Percentiles rank a stretch among this genome's conserved stretches.
Conservation (phyloP, 2,329 filamentous ascomycete species). For the Sporothrix euskadiensis region DNA sequence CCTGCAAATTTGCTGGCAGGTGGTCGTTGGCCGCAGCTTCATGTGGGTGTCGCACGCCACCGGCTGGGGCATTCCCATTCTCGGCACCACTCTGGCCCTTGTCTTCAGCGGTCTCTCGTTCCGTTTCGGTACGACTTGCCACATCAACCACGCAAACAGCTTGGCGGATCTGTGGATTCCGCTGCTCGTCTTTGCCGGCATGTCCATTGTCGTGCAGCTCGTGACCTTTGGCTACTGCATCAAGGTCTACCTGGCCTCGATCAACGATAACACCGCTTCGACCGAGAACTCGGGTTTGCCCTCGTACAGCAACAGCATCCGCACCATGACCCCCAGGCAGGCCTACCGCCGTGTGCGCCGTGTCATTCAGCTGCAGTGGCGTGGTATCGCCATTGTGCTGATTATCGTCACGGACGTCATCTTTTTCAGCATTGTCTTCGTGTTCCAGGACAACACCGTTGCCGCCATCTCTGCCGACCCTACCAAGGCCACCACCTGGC, state of each 20-base stretch:
- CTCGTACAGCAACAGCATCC: constrained; percentile 72
- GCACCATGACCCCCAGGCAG: constrained; percentile 77
- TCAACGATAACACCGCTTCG: constrained; percentile 69
- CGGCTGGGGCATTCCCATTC: constrained; percentile 80
- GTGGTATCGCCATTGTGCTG: constrained; percentile 84
- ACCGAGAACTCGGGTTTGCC: constrained; percentile 73
- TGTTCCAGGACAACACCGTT: constrained; percentile 77
- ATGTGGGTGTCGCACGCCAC: constrained; percentile 79
- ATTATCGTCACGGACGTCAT: constrained; percentile 90
- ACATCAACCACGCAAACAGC: constrained; percentile 88
- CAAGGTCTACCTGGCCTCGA: constrained; percentile 85
- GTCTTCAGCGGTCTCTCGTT: constrained; percentile 90
- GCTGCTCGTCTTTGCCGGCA: constrained; percentile 72
- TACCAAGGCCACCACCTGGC: constrained; percentile 62
- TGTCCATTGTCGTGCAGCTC: constrained; percentile 78
- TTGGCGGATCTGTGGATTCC: constrained; percentile 89
- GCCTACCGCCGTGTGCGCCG: constrained; percentile 84
- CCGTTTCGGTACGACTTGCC: constrained; percentile 86
- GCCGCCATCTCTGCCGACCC: constrained; percentile 57
- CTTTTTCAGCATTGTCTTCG: constrained; percentile 90
- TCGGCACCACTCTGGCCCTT: constrained; percentile 74
- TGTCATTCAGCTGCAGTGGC: constrained; percentile 90
- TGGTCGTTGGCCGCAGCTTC: constrained; percentile 82
- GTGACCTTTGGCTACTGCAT: constrained; percentile 89
- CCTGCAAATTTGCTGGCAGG: constrained; percentile 97